These are phyloP conservation scores for Apiospora pterosperma DNA, from an alignment of 2,329 filamentous ascomycete species.

Conservation along the genomic window DNA sequence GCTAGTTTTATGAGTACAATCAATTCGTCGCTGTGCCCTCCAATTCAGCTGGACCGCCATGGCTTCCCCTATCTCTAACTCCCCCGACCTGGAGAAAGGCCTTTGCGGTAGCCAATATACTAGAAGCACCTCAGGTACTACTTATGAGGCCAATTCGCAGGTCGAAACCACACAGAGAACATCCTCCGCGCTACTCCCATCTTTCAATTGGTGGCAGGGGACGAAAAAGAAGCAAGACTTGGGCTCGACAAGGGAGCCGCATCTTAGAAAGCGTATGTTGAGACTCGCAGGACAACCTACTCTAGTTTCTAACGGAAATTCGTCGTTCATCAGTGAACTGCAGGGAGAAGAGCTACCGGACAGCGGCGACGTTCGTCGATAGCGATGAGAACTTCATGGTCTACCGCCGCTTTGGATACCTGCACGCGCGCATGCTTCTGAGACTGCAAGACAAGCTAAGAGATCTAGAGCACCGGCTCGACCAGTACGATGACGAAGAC, in stretches of 20 bases:
- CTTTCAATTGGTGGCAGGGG: not conserved
- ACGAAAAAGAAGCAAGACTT: not conserved
- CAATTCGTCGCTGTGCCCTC: not conserved
- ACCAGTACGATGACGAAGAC: not conserved
- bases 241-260: not conserved
- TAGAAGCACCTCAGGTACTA: not conserved
- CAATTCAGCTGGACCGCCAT: not conserved
- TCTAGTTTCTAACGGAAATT: not conserved
- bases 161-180: not conserved
- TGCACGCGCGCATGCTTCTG: not conserved
- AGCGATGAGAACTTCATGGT: conserved; percentile 8
- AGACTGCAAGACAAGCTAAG: not conserved
- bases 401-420: not conserved
- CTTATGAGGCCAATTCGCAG: not conserved
- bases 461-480: not conserved
- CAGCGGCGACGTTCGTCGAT: not conserved
- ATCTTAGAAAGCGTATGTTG: not conserved
- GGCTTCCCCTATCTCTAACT: not conserved
- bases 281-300: not conserved
- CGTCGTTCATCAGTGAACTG: not conserved
- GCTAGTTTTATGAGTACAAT: not conserved
- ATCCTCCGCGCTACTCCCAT: too few species aligned
- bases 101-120: not conserved
- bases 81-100: not conserved
- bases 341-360: not conserved